Evolutionary conservation across 2,329 filamentous ascomycete species (phyloP).

Genomic region (Cladosporium cucumerinum): DNA sequence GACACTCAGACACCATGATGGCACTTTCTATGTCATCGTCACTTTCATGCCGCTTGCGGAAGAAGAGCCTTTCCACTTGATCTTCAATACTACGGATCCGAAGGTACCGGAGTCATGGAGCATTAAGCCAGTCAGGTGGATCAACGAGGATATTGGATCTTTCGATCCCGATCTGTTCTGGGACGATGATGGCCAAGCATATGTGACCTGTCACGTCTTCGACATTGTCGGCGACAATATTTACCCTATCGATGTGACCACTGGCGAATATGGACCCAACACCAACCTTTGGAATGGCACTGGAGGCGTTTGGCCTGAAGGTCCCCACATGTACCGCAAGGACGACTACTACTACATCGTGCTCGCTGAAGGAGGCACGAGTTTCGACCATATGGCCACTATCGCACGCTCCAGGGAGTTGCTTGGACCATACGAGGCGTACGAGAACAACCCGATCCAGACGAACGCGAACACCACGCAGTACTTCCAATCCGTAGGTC

Average conservation of each 20-base stretch:
- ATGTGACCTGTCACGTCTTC: conserved; percentile 41
- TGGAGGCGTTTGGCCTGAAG: conserved; percentile 33
- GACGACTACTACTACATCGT: conserved; percentile 36
- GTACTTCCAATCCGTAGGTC: conserved; percentile 52
- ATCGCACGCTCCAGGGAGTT: conserved; percentile 39
- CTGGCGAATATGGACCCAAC: conserved; percentile 27
- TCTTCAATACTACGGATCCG: conserved; percentile 46
- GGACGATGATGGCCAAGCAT: conserved; percentile 54
- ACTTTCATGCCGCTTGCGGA: conserved; percentile 6
- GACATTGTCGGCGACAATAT: conserved; percentile 35
- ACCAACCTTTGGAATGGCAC: conserved; percentile 36
- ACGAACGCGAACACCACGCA: conserved; percentile 27
- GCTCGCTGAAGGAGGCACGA: conserved; percentile 38
- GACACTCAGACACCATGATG: conserved; percentile 38
- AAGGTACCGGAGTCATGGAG: conserved; percentile 21
- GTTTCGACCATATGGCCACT: conserved; percentile 39
- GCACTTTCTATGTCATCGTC: conserved; percentile 36
- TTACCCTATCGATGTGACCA: conserved; percentile 34
- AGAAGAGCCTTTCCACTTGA: conserved; percentile 33
- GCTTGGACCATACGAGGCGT: conserved; percentile 31
- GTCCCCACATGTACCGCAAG: conserved; percentile 37
- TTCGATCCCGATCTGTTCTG: conserved; percentile 44
- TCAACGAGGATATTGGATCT: conserved; percentile 30
- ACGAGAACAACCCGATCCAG: conserved; percentile 28
- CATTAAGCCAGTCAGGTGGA: conserved; percentile 39